Evolutionary conservation across 148 eudicot species (phyloP), one percentile per base, ranked within the genome.

Genomic region (Silene latifolia): DNA sequence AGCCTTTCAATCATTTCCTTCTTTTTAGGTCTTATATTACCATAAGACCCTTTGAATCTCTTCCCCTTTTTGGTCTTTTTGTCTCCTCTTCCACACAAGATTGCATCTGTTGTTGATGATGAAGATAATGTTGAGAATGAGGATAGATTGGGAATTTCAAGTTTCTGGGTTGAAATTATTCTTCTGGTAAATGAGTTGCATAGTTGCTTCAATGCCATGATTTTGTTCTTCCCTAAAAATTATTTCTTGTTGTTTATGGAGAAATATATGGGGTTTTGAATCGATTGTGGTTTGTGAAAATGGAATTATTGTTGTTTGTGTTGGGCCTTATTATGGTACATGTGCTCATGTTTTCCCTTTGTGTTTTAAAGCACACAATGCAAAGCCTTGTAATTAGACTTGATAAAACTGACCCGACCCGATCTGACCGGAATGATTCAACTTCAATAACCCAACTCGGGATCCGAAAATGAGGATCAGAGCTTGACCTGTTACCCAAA

Each of bases 21-120:
- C 86, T 78, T 88, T 82, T 88, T 88, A 1, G 98, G 97, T 72
- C 99, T 88, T 11, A 84, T 51, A 76, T 92, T 92, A 1, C 99
- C 99, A 66, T 72, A 92, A 39, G 98, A 78, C 3, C 98, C 99
- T 71, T 92, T 96, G 87, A 96, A 96, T 75, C 88, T 83, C 85
- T 96, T 96, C 20, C 99, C 99, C 76, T 72, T 90, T 81, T 89
- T 92, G 5, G 99, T 92, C 87, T 72, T 92, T 86, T 96, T 96
- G 81, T 96, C 99, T 5, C 99, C 99, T 78, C 99, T 84, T 19
- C 99, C 99, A 67, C 99, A 96, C 20, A 88, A 61, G 44, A 81
- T 72, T 74, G 88, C 84, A 24, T 76, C 79, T 39, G 76, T 76
- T 72, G 79, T 17, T 24, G 81, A 59, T 12, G 63, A 4, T 60